Conservation (phyloP, 2,329 filamentous ascomycete genomes). For the Alternaria solani region DNA sequence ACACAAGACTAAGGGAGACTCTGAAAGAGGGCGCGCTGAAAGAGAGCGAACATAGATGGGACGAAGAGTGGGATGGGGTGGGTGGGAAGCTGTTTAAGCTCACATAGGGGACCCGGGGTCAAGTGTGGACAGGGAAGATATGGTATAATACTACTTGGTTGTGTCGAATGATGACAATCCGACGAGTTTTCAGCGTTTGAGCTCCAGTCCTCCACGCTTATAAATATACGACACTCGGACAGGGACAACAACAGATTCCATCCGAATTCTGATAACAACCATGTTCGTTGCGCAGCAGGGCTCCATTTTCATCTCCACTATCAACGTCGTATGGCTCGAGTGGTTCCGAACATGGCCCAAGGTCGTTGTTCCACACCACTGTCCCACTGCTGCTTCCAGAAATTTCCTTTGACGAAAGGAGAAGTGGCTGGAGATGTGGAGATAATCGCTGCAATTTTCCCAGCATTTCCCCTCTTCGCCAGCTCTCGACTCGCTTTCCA, state of each 20-base stretch:
- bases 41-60: constrained; percentile 83
- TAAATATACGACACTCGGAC: neutral
- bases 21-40: constrained; percentile 74
- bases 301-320: neutral
- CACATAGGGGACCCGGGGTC: neutral
- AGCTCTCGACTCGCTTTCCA: neutral
- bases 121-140: neutral
- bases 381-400: neutral
- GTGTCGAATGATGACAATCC: neutral
- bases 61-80: constrained; percentile 89
- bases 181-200: neutral
- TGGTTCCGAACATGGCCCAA: neutral
- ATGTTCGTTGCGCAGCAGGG: neutral
- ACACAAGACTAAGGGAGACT: constrained; percentile 63
- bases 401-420: neutral
- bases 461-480: neutral
- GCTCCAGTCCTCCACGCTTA: neutral
- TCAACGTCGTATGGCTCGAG: neutral
- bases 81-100: constrained; percentile 71
- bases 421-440: neutral
- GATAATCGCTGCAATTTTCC: neutral
- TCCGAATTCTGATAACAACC: neutral
- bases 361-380: neutral
- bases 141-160: neutral
- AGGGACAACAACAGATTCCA: neutral